Evolutionary conservation across 1,139 yeast genomes (phyloP).

Genomic region (Blastobotrys petasosporus): DNA sequence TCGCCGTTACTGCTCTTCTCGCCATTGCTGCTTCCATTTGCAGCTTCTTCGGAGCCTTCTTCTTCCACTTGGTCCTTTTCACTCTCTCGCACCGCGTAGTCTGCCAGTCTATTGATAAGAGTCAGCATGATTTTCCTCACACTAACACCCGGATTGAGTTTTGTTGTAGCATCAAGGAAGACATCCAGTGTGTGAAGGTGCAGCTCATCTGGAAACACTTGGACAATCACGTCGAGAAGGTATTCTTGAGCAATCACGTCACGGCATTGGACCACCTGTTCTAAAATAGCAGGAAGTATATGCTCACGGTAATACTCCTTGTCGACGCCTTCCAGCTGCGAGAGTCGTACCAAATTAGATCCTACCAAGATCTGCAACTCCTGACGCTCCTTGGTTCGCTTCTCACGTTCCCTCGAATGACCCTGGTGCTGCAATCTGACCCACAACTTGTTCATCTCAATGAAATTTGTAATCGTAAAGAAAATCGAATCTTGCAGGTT

Average conservation of each 20-base stretch:
- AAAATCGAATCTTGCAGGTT: constrained; percentile 60
- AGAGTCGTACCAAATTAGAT: constrained; percentile 79
- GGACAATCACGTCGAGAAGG: constrained; percentile 80
- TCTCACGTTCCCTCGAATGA: constrained; percentile 72
- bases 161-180: constrained; percentile 59
- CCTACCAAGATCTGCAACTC: constrained; percentile 92
- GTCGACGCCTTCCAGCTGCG: constrained; percentile 79
- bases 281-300: constrained; percentile 74
- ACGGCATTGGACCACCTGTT: constrained; percentile 87
- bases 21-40: constrained; percentile 9
- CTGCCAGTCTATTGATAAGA: constrained; percentile 67
- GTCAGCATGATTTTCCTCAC: constrained; percentile 62
- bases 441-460: constrained; percentile 98
- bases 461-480: constrained; percentile 77
- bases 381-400: constrained; percentile 72
- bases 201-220: constrained; percentile 90
- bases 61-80: constrained; percentile 13
- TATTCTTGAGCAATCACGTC: constrained; percentile 92
- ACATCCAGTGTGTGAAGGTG: constrained; percentile 70
- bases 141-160: constrained; percentile 64
- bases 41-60: constrained; percentile 9
- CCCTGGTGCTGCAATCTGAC: constrained; percentile 95
- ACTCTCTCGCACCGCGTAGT: constrained; percentile 40
- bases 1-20: constrained; percentile 13
- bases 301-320: constrained; percentile 52